Evolutionary conservation across 148 eudicot species (phyloP).

Genomic region (Gaultheria prostrata): DNA sequence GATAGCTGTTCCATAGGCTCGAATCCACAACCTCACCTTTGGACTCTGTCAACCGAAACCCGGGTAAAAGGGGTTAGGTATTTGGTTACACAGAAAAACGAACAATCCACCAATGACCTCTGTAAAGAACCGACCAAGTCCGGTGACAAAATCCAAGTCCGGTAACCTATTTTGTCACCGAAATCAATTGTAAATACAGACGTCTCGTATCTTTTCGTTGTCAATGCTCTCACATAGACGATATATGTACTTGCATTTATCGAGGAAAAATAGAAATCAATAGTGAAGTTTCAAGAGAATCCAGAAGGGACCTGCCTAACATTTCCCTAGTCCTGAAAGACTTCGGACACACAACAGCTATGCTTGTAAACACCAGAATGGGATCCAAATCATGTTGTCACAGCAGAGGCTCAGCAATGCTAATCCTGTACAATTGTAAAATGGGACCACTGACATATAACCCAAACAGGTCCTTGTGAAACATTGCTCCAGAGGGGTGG

Average conservation of each 20-base stretch:
- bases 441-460: constrained; percentile 16
- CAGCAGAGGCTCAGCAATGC: not conserved
- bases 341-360: not conserved
- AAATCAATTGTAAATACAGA: too few relatives aligned
- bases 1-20: too few relatives aligned
- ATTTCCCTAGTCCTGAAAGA: not conserved
- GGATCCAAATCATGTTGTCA: constrained; percentile 6
- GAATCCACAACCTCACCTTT: too few relatives aligned
- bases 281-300: not conserved
- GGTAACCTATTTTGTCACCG: too few relatives aligned
- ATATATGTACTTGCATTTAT: too few relatives aligned
- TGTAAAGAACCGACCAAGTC: not conserved
- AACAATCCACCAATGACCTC: not conserved
- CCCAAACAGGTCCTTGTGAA: constrained; percentile 10
- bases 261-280: not conserved
- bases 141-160: too few relatives aligned
- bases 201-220: not conserved
- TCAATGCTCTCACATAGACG: not conserved
- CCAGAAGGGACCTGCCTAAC: constrained; percentile 17
- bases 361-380: not conserved
- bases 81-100: not conserved
- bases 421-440: too few relatives aligned
- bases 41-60: too few relatives aligned
- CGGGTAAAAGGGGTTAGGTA: not conserved
- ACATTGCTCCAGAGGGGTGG: not conserved